Base-by-base conservation (phyloP, 345 rosid species). In the Salix viminalis region DNA sequence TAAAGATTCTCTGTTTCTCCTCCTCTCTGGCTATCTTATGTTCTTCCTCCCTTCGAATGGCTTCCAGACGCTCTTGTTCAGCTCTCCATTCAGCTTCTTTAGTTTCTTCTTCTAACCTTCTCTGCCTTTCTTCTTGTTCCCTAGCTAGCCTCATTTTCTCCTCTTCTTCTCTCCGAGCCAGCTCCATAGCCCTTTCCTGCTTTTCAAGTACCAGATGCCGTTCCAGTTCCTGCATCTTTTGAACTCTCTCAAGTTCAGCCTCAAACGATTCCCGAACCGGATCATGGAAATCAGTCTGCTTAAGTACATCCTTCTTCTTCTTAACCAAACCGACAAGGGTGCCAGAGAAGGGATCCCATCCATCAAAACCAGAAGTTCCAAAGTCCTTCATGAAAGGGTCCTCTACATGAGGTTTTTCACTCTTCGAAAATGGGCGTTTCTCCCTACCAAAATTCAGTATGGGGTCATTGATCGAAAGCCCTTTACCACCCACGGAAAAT, bases 181-280 rank as follows among this genome's bases (percentile, higher is more conserved):
- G 85, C 78, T 96, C 97, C 76, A 91, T 69, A 66, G 92, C 91
- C 87, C 90, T 92, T 79, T 92, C 98, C 76, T 94, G 95, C 81
- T 96, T 97, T 82, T 92, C 92, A 7, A 91, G 73, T 74, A 90
- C 79, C 56, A 88, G 88, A 79, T 86, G 89, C 34, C 97, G 85
- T 83, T 92, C 98, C 81, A 88, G 92, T 83, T 96, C 99, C 82
- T 96, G 98, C 91, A 94, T 82, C 85, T 90, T 96, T 83, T 96
- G 98, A 76, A 96, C 97, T 80, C 94, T 90, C 86, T 96, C 93
- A 73, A 96, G 97, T 83, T 96, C 99, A 81, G 98, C 99, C 88
- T 96, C 99, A 84, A 96, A 96, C 70, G 98, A 94, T 71, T 94
- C 99, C 76, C 98, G 87, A 21, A 88, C 93, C 83, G 99, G 98